Evolutionary conservation across 495 filamentous ascomycete genomes (phyloP).

Genomic region (Delitschia confertaspora): DNA sequence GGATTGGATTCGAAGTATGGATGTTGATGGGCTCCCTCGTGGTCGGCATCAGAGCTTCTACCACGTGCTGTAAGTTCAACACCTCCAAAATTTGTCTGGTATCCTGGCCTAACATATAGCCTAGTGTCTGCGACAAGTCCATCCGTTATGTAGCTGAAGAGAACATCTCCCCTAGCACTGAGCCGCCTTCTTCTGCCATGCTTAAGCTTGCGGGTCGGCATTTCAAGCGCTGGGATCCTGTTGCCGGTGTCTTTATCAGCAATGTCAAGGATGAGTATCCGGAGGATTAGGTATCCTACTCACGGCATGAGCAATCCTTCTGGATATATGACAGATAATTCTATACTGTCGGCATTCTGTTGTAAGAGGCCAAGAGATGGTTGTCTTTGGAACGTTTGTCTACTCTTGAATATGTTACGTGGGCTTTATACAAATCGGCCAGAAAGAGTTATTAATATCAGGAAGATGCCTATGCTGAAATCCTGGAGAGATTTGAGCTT

Average conservation of each 20-base stretch:
- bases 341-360: no score
- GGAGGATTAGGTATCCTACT: constrained; percentile 67
- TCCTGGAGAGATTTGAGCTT: no score
- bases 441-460: no score
- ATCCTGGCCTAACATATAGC: constrained; percentile 7
- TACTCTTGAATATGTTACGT: no score
- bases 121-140: constrained; percentile 60
- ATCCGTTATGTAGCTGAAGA: constrained; percentile 78
- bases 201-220: constrained; percentile 68
- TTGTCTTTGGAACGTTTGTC: no score
- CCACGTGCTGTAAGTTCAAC: constrained; percentile 61
- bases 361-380: no score
- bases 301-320: no score
- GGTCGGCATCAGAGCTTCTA: constrained; percentile 76
- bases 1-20: constrained; percentile 49
- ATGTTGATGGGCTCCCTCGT: constrained; percentile 49
- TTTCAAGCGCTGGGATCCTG: constrained; percentile 78
- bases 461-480: no score
- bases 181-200: constrained; percentile 46
- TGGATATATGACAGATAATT: no score
- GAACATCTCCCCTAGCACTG: constrained; percentile 60
- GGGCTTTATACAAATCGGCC: no score
- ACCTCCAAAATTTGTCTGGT: background rate
- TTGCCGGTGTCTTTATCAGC: constrained; percentile 63
- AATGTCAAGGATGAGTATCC: constrained; percentile 82